Percentiles rank a stretch among this genome's conserved stretches.
Evolutionary conservation across 1,139 yeast species (phyloP).

Genomic region (Magnusiomyces paraingens): DNA sequence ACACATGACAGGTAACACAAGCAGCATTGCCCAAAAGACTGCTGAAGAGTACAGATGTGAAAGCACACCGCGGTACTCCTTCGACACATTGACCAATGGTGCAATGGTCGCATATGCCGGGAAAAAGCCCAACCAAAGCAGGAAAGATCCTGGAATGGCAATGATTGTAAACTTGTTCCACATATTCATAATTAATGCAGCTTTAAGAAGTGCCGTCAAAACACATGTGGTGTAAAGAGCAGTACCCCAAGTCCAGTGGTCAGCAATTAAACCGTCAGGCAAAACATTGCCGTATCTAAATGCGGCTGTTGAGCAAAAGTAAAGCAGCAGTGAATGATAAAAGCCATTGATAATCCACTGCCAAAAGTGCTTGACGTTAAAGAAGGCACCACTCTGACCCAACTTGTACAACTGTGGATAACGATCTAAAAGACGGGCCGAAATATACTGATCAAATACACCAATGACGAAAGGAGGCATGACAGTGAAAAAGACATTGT

Average conservation of each 20-base stretch:
- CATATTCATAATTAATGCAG: slow-evolving; percentile 82
- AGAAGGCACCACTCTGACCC: slow-evolving; percentile 83
- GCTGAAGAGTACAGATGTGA: slow-evolving; percentile 69
- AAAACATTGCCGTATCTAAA: slow-evolving; percentile 63
- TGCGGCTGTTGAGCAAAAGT: slow-evolving; percentile 63
- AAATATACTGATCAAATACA: slow-evolving; percentile 92
- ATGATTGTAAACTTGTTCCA: slow-evolving; percentile 92
- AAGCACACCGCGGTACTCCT: slow-evolving; percentile 77
- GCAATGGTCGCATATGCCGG: slow-evolving; percentile 86
- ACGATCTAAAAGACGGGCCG: slow-evolving; percentile 79
- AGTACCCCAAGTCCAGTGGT: slow-evolving; percentile 96
- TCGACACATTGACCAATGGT: slow-evolving; percentile 75
- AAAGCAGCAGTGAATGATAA: slow-evolving; percentile 83
- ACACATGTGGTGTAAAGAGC: slow-evolving; percentile 84
- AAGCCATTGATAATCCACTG: slow-evolving; percentile 96
- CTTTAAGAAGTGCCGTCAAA: slow-evolving; percentile 87
- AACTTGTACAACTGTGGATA: slow-evolving; percentile 89
- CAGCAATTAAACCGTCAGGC: slow-evolving; percentile 64
- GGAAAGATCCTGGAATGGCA: slow-evolving; percentile 92
- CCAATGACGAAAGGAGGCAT: slow-evolving; percentile 95
- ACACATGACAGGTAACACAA: slow-evolving; percentile 72
- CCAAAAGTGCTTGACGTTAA: slow-evolving; percentile 92
- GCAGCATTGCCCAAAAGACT: slow-evolving; percentile 77
- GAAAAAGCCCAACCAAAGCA: slow-evolving; percentile 77
- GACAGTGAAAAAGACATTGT: slow-evolving; percentile 93